A percentile compares a stretch with the other conserved stretches of the same genome.
phyloP scores from a whole-genome alignment of 129 eudicot genomes.

The Solidago caesia region DNA sequence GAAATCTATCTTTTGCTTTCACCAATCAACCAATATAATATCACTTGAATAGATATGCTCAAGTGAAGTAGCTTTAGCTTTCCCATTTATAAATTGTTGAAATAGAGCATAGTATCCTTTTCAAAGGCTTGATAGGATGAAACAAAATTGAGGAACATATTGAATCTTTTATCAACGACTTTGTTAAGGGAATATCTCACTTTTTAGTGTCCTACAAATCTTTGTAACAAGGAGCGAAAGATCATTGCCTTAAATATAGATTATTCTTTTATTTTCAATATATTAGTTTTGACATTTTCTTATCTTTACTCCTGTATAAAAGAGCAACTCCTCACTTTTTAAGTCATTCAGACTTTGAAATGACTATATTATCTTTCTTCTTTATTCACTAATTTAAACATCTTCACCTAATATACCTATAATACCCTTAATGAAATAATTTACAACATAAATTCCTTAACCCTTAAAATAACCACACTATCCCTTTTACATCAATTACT shows the following conservation, averaged over 20 bases:
- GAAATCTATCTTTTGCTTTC: conserved; percentile 20
- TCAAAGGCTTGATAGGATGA: conserved; percentile 20
- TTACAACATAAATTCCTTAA: no score
- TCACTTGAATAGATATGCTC: conserved; percentile 15
- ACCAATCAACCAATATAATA: conserved; percentile 19
- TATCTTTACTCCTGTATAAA: no score
- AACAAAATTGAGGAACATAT: conserved; percentile 29
- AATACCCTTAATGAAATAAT: no score
- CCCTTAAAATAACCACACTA: no score
- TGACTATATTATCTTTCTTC: no score
- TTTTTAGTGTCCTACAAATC: conserved; percentile 33
- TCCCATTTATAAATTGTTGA: conserved; percentile 18
- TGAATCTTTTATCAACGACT: conserved; percentile 30
- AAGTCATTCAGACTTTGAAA: no score
- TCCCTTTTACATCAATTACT: no score
- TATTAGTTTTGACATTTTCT: no score
- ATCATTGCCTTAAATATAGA: neutral
- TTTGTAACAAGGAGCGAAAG: conserved; percentile 28
- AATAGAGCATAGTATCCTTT: conserved; percentile 15
- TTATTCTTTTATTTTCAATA: no score
- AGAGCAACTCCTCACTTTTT: no score
- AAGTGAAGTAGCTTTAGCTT: conserved; percentile 29
- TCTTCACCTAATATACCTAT: no score
- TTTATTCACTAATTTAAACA: no score
- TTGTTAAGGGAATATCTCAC: conserved; percentile 27